phyloP scores from a whole-genome alignment of 495 filamentous ascomycete genomes.

The Penicillium taxi region DNA sequence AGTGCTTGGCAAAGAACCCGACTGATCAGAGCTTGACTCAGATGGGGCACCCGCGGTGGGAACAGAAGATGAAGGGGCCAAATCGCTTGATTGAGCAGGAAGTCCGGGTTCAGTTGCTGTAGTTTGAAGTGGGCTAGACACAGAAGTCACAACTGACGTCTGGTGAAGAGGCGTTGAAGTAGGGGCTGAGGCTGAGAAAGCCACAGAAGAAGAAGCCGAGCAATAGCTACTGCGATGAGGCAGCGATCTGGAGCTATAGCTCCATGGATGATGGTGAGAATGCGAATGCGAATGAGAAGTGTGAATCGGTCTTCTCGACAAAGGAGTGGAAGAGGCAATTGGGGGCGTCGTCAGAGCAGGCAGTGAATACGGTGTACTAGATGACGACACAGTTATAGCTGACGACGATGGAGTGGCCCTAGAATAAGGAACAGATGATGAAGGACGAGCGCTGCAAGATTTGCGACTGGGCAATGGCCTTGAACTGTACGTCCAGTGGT shows the following conservation, averaged over 20 bases:
- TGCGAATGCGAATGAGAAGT: too few relatives aligned
- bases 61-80: too few relatives aligned
- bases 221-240: constrained; percentile 1
- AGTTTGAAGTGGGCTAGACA: too few relatives aligned
- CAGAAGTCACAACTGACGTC: not conserved
- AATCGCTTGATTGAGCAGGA: too few relatives aligned
- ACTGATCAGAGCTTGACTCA: too few relatives aligned
- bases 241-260: not conserved
- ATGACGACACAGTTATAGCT: constrained; percentile 2
- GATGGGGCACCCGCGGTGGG: too few relatives aligned
- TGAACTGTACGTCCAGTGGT: not conserved
- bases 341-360: too few relatives aligned
- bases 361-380: too few relatives aligned
- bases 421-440: constrained; percentile 1
- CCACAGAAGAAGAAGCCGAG: constrained; percentile 3
- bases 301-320: too few relatives aligned
- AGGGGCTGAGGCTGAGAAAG: constrained; percentile 1
- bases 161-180: not conserved
- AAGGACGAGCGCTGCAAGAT: not conserved
- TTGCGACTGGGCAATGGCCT: constrained; percentile 1
- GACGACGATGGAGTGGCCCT: constrained; percentile 1
- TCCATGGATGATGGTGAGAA: too few relatives aligned
- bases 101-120: too few relatives aligned
- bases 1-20: too few relatives aligned
- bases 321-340: not conserved